Base-by-base conservation (phyloP, 106 monocot species). In the Agapanthus africanus region DNA sequence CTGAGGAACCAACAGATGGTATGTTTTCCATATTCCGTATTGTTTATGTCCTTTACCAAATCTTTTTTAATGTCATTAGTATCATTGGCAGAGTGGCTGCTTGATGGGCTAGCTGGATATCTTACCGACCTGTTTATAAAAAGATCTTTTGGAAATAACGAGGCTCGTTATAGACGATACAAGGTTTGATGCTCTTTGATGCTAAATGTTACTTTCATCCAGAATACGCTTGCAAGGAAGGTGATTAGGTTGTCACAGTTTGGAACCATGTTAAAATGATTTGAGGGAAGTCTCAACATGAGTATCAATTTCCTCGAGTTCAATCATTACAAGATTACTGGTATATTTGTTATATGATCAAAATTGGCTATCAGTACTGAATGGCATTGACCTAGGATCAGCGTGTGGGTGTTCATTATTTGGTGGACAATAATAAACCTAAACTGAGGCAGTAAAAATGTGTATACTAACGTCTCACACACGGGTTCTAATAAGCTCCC, bases 101-200 rank as follows among this genome's bases (percentile, higher is more conserved):
- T 99, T 52, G 89, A 99, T 65, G 97, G 97, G 2, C 61, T 99
- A 56, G 89, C 97, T 90, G 91, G 97, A 40, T 99, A 92, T 77
- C 89, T 99, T 65, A 85, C 97, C 13, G 97, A 99, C 68, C 73
- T 76, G 41, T 99, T 79, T 81, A 77, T 92, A 40, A 89, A 89
- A 60, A 71, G 72, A 37, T 99, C 74, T 79, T 78, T 99, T 52
- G 97, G 97, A 73, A 99, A 92, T 71, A 99, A 99, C 78, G 97
- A 99, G 75, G 89, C 92, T 69, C 92, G 84, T 7, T 92, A 82
- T 75, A 81, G 74, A 38, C 92, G 92, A 67, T 99, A 82, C 79
- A 89, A 99, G 97, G 97, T 91, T 59, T 79, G 60, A 33, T 72
- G 23, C 21, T 47, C 56, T 26, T 56, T 26, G 46, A 47, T 47